Evolutionary conservation across 108 stramenopile species (phyloP).

Genomic region (Conticribra guillardii): DNA sequence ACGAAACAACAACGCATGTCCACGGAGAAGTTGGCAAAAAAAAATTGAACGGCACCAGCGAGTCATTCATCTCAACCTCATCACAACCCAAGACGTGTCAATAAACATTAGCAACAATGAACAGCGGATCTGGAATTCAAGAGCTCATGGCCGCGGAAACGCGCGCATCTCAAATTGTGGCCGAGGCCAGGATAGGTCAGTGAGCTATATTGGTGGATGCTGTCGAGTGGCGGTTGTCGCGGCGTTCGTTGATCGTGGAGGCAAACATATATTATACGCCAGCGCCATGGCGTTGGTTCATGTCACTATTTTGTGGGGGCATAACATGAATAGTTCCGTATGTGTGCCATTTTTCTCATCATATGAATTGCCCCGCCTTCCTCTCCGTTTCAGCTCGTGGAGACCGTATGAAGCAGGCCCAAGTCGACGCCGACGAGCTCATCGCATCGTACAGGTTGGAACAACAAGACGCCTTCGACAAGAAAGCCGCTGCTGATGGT

Average conservation of each 20-base stretch:
- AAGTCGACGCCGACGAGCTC: conserved; percentile 84
- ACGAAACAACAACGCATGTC: too few relatives aligned
- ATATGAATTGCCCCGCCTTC: too few relatives aligned
- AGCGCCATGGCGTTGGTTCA: too few relatives aligned
- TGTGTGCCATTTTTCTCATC: background rate
- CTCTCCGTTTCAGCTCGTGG: conserved; percentile 77
- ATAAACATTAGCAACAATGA: conserved; percentile 57
- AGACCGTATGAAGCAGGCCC: conserved; percentile 94
- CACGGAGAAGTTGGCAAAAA: too few relatives aligned
- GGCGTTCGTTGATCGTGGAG: background rate
- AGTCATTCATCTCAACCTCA: too few relatives aligned
- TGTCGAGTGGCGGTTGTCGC: background rate
- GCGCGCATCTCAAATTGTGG: conserved; percentile 94
- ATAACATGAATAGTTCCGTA: background rate
- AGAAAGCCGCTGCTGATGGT: conserved; percentile 65
- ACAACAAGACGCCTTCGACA: conserved; percentile 92
- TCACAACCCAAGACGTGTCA: too few relatives aligned
- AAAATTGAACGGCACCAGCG: too few relatives aligned
- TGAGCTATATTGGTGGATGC: conserved; percentile 8
- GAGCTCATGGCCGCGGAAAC: conserved; percentile 95
- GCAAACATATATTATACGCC: too few relatives aligned
- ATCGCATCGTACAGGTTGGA: conserved; percentile 86
- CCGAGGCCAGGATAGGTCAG: conserved; percentile 94
- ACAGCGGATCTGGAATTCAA: conserved; percentile 91
- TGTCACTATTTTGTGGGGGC: background rate